phyloP scores from a whole-genome alignment of 2,329 filamentous ascomycete species.

The Chaetomium strumarium region DNA sequence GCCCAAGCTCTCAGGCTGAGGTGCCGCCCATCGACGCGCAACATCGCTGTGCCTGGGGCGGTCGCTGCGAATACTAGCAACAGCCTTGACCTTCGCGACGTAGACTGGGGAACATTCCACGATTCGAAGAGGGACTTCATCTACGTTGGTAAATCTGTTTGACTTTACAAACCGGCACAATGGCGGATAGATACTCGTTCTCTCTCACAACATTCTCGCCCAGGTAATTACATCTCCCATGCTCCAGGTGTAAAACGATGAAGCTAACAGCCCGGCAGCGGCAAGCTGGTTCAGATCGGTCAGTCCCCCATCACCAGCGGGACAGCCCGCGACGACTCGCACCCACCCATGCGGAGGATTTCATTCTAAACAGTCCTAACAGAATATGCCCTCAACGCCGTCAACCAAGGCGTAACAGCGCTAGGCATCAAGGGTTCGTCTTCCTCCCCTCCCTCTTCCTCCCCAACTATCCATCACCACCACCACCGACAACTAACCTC shows the following conservation, averaged over 20 bases:
- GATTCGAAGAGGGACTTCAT: not conserved
- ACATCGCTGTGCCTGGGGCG: conserved; percentile 25
- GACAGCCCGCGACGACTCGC: not conserved
- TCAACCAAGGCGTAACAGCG: conserved; percentile 98
- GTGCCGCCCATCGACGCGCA: conserved; percentile 24
- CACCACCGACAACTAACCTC: conserved; percentile 56
- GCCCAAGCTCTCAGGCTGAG: conserved; percentile 26
- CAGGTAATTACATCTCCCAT: conserved; percentile 58
- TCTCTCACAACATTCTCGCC: conserved; percentile 99
- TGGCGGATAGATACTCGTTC: conserved; percentile 99
- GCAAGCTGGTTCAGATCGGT: conserved; percentile 98
- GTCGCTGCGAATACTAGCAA: conserved; percentile 17
- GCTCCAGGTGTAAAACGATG: conserved; percentile 16
- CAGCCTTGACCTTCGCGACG: conserved; percentile 8
- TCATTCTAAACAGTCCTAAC: conserved; percentile 20
- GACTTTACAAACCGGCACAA: conserved; percentile 40
- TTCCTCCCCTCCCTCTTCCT: not conserved
- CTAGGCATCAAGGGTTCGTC: conserved; percentile 90
- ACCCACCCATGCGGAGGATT: not conserved
- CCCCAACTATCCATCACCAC: conserved; percentile 3
- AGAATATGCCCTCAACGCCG: conserved; percentile 99
- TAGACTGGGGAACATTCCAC: not conserved
- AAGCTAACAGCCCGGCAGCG: conserved; percentile 48
- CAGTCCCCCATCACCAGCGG: conserved; percentile 15
- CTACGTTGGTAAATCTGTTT: not conserved